Conservation (phyloP, 352 stramenopile genomes). For the Thraustotheca clavata region DNA sequence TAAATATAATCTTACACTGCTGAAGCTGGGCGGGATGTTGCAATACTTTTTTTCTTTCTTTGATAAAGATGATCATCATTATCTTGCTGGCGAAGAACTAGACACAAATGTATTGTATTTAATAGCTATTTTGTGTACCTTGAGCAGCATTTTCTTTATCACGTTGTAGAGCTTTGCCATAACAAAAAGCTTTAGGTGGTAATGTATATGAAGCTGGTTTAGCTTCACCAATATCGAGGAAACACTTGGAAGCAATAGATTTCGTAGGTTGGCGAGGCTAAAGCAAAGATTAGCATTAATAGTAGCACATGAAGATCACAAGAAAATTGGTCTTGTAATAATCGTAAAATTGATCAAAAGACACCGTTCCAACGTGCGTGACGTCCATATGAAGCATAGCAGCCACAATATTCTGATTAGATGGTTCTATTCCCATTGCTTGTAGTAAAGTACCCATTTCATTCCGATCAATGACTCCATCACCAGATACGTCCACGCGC, state of each 20-base stretch:
- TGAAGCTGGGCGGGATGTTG: not conserved
- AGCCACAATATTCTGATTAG: constrained; percentile 13
- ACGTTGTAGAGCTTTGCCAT: constrained; percentile 17
- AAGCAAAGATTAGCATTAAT: not conserved
- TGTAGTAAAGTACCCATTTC: constrained; percentile 11
- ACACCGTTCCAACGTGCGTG: constrained; percentile 22
- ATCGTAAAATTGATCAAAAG: constrained; percentile 23
- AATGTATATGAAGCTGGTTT: constrained; percentile 16
- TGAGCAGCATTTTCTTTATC: constrained; percentile 21
- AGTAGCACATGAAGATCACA: not conserved
- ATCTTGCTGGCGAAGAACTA: constrained; percentile 11
- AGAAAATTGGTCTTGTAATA: constrained; percentile 21
- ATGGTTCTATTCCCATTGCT: constrained; percentile 11
- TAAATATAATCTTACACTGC: not conserved
- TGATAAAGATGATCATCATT: not conserved
- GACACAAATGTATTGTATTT: not conserved
- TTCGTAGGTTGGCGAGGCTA: constrained; percentile 10
- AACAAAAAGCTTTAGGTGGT: constrained; percentile 14
- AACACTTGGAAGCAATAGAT: not conserved
- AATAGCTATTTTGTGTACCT: not conserved
- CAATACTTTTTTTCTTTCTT: not conserved
- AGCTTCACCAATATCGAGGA: not conserved
- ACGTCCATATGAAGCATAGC: constrained; percentile 23
- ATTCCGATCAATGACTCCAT: constrained; percentile 18
- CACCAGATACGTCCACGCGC: constrained; percentile 4